Percentiles rank a stretch among this genome's conserved stretches.
phyloP scores from a whole-genome alignment of 495 filamentous ascomycete species.

The Aspergillus cristatus region DNA sequence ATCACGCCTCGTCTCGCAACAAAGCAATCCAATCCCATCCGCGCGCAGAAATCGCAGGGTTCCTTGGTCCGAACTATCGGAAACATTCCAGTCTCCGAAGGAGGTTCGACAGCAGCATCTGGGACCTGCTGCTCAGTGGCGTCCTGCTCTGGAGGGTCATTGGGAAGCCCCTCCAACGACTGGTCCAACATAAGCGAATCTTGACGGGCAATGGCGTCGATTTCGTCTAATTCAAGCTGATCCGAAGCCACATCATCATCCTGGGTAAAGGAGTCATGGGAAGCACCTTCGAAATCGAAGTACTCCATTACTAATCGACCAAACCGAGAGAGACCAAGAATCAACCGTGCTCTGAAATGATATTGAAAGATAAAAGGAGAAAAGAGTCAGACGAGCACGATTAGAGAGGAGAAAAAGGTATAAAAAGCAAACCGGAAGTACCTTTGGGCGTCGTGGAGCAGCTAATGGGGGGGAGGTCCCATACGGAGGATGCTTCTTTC shows the following conservation, averaged over 20 bases:
- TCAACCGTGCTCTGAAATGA: too few relatives aligned
- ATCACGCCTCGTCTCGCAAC: conserved; percentile 57
- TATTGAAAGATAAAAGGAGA: too few relatives aligned
- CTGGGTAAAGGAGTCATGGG: conserved; percentile 26
- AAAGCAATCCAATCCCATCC: conserved; percentile 66
- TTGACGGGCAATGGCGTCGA: conserved; percentile 24
- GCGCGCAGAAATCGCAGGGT: conserved; percentile 64
- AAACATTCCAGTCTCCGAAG: conserved; percentile 28
- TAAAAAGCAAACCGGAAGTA: neutral
- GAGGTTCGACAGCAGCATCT: conserved; percentile 18
- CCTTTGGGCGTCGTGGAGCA: too few relatives aligned
- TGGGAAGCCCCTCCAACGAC: conserved; percentile 25
- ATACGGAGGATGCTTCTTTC: too few relatives aligned
- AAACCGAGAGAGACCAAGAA: too few relatives aligned
- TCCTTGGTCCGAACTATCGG: conserved; percentile 41
- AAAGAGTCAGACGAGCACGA: neutral
- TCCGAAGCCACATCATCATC: conserved; percentile 36
- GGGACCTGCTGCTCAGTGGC: conserved; percentile 16
- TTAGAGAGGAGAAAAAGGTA: neutral
- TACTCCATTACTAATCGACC: conserved; percentile 46
- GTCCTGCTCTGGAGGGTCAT: conserved; percentile 20
- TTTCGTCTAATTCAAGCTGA: conserved; percentile 28
- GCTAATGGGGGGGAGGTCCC: too few relatives aligned
- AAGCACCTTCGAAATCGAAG: conserved; percentile 46
- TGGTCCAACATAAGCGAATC: conserved; percentile 31